These are phyloP conservation scores for Cryptococcus sp. DNA, from an alignment of 1,284 basidiomycete species.

Conservation along the genomic window DNA sequence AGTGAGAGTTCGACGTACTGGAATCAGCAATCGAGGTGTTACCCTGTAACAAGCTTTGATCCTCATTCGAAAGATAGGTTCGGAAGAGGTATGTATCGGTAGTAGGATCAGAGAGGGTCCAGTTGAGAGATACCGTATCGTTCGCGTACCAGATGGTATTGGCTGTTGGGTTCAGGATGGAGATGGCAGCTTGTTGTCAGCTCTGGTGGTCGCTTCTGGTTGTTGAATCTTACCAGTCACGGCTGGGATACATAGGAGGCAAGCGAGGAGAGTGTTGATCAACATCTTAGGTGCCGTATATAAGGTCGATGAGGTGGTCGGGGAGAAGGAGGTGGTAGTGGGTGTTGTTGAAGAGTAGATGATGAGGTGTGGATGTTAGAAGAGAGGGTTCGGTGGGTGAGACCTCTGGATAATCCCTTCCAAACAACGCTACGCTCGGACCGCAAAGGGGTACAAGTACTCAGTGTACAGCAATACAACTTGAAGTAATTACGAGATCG, in stretches of 20 bases:
- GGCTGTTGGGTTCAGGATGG: constrained; percentile 33
- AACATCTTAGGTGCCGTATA: constrained; percentile 9
- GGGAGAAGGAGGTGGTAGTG: constrained; percentile 1
- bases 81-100: constrained; percentile 38
- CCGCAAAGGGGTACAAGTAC: too few relatives aligned
- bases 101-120: constrained; percentile 28
- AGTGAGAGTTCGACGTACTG: constrained; percentile 21
- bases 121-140: constrained; percentile 42
- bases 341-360: not conserved
- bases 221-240: constrained; percentile 18
- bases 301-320: not conserved
- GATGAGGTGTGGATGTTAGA: not conserved
- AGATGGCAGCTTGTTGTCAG: constrained; percentile 26
- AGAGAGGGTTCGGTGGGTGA: not conserved
- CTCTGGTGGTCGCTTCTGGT: too few relatives aligned
- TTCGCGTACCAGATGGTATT: constrained; percentile 40
- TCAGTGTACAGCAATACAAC: too few relatives aligned
- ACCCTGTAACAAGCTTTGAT: constrained; percentile 21
- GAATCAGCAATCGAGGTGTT: constrained; percentile 40
- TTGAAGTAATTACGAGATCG: too few relatives aligned
- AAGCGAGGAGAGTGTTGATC: constrained; percentile 8
- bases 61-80: constrained; percentile 31
- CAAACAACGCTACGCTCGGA: not conserved
- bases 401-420: not conserved
- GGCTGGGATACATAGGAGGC: constrained; percentile 13